phyloP scores from a whole-genome alignment of 2,329 filamentous ascomycete genomes.

The Trichoderma harzianum region DNA sequence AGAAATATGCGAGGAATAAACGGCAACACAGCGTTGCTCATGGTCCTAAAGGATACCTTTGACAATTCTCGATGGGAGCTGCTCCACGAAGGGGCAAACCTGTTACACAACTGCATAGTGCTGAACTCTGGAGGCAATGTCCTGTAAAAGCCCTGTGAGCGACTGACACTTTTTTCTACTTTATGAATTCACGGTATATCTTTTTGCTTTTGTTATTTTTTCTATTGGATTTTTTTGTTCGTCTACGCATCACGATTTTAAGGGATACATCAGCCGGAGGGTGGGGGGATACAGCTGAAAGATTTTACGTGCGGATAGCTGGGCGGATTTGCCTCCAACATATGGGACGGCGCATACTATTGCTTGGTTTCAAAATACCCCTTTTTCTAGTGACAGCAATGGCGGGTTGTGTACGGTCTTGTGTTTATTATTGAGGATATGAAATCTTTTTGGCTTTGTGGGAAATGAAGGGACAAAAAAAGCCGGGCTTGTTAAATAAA shows the following conservation, averaged over 20 bases:
- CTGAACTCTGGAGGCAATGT: slow-evolving; percentile 33
- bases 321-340: slow-evolving; percentile 3
- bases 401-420: neutral
- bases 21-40: slow-evolving; percentile 73
- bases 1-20: slow-evolving; percentile 73
- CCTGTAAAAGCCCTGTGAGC: slow-evolving; percentile 20
- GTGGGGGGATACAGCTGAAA: neutral
- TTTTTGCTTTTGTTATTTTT: neutral
- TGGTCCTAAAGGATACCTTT: slow-evolving; percentile 80
- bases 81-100: slow-evolving; percentile 76
- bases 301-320: neutral
- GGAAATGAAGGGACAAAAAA: neutral
- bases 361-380: slow-evolving; percentile 14
- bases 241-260: neutral
- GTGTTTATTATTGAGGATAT: neutral
- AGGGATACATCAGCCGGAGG: neutral
- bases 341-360: slow-evolving; percentile 15
- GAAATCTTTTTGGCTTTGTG: neutral
- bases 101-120: slow-evolving; percentile 77
- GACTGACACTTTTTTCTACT: neutral
- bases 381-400: neutral
- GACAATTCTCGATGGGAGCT: slow-evolving; percentile 85
- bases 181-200: neutral
- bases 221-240: neutral
- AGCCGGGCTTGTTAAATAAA: neutral